Base-by-base conservation (phyloP, 1,284 basidiomycete genomes). In the Rhizopogon hawkerae region DNA sequence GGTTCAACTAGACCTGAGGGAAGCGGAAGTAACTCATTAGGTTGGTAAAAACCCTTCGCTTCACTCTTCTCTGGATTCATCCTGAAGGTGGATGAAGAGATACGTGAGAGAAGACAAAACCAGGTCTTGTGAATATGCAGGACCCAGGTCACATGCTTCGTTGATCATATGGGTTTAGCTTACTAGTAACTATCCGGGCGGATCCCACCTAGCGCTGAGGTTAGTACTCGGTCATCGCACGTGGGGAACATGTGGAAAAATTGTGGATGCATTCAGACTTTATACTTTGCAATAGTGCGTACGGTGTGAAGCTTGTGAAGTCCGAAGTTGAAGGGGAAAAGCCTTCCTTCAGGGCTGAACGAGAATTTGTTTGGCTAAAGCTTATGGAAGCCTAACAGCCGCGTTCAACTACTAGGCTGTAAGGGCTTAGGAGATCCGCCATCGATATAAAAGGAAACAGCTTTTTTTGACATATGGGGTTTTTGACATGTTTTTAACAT, bases 1-100 rank as follows among this genome's bases (percentile, higher is more conserved):
- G 47, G 16, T 5, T 42, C 44, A 36, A 44, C 50, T 18, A 54
- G 50, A 4, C 35, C 38, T 46, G 54, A 56, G 31, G 47, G 29
- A 7, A 35, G 26, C 7, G 48, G 48, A 31, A 49, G 41, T 2
- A 64, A 46, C 45, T 33, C 29, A 13, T 38, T 46, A 23, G 10
- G 14, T 16, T 35, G 48, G 36, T 31, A 29, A 26, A 52, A 47
- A 36, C 36, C 37, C 4, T n/a, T 38, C 36, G 47, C 54, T 18
- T 57, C 59, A 34, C 23, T 38, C 46, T 52, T 56, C 11, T 37
- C 35, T 50, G 41, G 33, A 26, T 49, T 46, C 61, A 60, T 63
- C 36, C 38, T 18, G 47, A 36, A 41, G 36, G 10, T 26, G 47
- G n/a, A 31, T 46, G 47, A 46, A 31, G n/a, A 35, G 26, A 39